Evolutionary conservation across 2,329 filamentous ascomycete species (phyloP).

Genomic region (Penicillium sp.): DNA sequence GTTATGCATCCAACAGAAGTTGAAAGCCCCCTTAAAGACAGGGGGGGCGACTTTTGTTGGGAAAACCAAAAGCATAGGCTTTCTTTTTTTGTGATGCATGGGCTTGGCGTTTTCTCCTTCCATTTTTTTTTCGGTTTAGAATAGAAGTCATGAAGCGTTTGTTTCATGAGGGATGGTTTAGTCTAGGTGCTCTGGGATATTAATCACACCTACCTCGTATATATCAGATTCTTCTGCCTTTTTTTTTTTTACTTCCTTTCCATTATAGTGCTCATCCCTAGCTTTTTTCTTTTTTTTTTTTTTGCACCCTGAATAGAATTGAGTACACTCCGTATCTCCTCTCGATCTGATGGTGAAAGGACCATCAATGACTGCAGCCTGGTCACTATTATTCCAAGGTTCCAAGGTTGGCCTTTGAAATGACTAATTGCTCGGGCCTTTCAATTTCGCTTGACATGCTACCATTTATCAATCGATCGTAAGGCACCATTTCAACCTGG

Average conservation of each 20-base stretch:
- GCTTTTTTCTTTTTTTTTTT: too few relatives aligned
- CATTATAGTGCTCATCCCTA: background rate
- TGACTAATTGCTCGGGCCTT: too few relatives aligned
- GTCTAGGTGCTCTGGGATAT: background rate
- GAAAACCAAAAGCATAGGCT: conserved; percentile 10
- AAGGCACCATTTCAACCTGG: too few relatives aligned
- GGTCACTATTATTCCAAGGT: background rate
- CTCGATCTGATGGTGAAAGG: background rate
- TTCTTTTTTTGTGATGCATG: conserved; percentile 21
- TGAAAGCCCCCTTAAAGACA: background rate
- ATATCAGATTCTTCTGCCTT: background rate
- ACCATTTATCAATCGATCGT: too few relatives aligned
- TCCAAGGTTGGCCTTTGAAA: too few relatives aligned
- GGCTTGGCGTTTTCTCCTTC: conserved; percentile 20
- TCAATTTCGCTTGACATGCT: too few relatives aligned
- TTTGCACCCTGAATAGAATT: background rate
- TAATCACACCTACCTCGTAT: background rate
- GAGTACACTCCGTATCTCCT: background rate
- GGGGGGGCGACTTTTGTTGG: background rate
- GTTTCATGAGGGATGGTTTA: background rate
- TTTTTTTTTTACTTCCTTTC: background rate
- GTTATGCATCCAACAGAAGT: conserved; percentile 14
- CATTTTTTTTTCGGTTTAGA: background rate
- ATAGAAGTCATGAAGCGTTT: conserved; percentile 14
- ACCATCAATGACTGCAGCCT: background rate